Evolutionary conservation across 345 rosid genomes (phyloP).

Genomic region (Salix exigua): DNA sequence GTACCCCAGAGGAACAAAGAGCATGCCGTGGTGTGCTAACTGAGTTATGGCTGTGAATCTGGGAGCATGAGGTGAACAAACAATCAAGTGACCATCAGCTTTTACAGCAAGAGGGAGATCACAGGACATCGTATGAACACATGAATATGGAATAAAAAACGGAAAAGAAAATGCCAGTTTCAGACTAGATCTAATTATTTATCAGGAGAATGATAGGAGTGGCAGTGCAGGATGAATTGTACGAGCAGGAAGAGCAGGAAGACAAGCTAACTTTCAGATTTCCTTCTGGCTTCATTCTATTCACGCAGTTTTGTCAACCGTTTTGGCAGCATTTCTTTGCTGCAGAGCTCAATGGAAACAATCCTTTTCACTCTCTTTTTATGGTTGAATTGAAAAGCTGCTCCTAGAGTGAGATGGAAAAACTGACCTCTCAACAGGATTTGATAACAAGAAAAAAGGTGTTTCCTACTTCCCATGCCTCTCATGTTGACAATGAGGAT

Average conservation of each 20-base stretch:
- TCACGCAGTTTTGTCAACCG: background rate
- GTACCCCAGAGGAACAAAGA: constrained; percentile 85
- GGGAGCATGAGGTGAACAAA: constrained; percentile 8
- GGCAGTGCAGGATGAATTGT: background rate
- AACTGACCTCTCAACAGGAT: no score
- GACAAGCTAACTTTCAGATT: background rate
- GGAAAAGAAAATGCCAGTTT: background rate
- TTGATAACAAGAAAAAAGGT: no score
- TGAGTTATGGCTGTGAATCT: constrained; percentile 85
- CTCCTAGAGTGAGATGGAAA: no score
- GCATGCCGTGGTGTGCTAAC: constrained; percentile 85
- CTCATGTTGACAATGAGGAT: no score
- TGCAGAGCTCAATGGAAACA: background rate
- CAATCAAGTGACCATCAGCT: background rate
- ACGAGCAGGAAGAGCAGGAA: background rate
- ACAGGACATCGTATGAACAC: background rate
- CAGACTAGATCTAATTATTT: background rate
- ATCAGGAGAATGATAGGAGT: background rate
- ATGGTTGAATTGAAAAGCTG: no score
- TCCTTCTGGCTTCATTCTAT: background rate
- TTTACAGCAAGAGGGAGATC: background rate
- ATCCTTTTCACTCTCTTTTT: no score
- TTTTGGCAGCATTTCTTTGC: background rate
- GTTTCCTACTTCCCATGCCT: no score
- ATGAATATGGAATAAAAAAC: background rate